These are phyloP conservation scores for Monilinia aucupariae DNA, from an alignment of 2,329 filamentous ascomycete species.

Conservation along the genomic window DNA sequence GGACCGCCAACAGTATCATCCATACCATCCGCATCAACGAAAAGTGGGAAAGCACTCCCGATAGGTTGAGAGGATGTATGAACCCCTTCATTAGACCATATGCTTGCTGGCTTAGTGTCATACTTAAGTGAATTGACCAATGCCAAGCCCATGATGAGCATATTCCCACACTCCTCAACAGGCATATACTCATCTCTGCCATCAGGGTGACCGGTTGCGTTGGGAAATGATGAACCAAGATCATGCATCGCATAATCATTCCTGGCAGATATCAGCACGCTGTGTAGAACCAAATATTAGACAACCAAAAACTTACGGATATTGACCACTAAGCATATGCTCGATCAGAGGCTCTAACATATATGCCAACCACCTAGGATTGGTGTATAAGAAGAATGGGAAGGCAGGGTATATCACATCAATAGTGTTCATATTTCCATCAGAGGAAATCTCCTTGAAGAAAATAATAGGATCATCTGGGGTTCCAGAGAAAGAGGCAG, in stretches of 20 bases:
- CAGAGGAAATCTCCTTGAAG: constrained; percentile 79
- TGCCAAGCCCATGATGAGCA: constrained; percentile 68
- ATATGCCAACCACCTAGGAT: constrained; percentile 74
- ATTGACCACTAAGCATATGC: constrained; percentile 75
- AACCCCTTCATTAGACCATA: constrained; percentile 46
- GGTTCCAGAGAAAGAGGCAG: constrained; percentile 69
- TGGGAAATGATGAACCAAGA: constrained; percentile 66
- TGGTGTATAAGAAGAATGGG: constrained; percentile 82
- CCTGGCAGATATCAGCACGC: constrained; percentile 10
- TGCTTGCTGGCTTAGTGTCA: constrained; percentile 51
- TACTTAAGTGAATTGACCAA: constrained; percentile 70
- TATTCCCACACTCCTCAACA: constrained; percentile 61
- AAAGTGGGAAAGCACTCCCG: constrained; percentile 30
- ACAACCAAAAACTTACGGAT: constrained; percentile 45
- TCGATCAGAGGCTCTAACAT: constrained; percentile 75
- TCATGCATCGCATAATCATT: constrained; percentile 79
- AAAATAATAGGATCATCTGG: constrained; percentile 69
- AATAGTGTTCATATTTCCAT: constrained; percentile 80
- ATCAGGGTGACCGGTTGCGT: constrained; percentile 66
- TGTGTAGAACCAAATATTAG: not conserved
- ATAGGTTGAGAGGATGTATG: constrained; percentile 25
- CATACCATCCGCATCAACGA: constrained; percentile 48
- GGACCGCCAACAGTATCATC: constrained; percentile 58
- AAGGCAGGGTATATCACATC: constrained; percentile 85
- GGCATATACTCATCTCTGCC: constrained; percentile 62